Base-by-base conservation (phyloP, 148 eudicot species). In the Camellia lanceoleosa region DNA sequence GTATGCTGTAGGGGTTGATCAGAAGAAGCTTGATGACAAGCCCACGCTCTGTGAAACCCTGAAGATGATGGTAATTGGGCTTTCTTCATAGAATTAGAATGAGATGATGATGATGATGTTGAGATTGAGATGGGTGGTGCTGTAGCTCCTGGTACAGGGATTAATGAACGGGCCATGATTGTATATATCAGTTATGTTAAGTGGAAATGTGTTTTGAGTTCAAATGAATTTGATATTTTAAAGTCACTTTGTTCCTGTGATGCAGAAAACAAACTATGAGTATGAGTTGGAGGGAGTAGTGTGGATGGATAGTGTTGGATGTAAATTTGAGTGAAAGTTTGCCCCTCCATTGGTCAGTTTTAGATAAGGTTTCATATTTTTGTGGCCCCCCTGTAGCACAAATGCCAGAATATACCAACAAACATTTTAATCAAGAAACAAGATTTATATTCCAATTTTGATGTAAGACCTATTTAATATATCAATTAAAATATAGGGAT, bases 131-230 rank as follows among this genome's bases (percentile, higher is more conserved):
- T 80, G 65, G 80, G 68, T 49, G 69, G 51, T 64, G 55, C 69
- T 38, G 71, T 61, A 9, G 82, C 64, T 16, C 38, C 38, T 30
- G 38, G 38, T 30, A 30, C 38, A 30, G 82, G 77, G 14, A 72
- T 42, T 44, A 82, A 66, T 20, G 80, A 63, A n/a, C 82, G 80
- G 76, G 74, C 80, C 87, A 85, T 82, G 3, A 38, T 67, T 81
- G 20, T 59, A 0, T 20, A 13, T 1, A 30, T 30, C 6, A 8
- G 1, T 11, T n/a, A 14, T 4, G 61, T 15, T 15, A 8, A 67
- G 59, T 41, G 42, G 38, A 30, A 30, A 30, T 30, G 38, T 30
- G 38, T 30, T 55, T 16, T 46, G 12, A 5, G 10, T 38, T 82
- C 23, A 67, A 49, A 10, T n/a, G 73, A 79, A 38, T 51, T 54